Percentiles rank a stretch among this genome's conserved stretches.
Evolutionary conservation across 345 rosid species (phyloP).

Genomic region (Arabis hirsuta): DNA sequence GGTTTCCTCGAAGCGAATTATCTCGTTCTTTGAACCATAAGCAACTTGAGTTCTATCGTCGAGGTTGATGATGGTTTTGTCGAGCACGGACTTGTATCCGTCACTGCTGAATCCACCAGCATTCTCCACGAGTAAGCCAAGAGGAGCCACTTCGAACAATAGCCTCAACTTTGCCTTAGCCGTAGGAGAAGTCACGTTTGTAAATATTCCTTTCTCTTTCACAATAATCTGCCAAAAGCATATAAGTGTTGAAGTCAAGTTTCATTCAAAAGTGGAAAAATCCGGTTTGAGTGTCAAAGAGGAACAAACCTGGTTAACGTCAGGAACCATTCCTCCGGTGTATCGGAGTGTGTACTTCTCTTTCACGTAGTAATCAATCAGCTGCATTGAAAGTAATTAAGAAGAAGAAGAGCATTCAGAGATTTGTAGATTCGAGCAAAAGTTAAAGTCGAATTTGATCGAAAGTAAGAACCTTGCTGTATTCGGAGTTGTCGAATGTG

Average conservation of each 20-base stretch:
- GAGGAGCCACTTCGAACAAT: conserved; percentile 89
- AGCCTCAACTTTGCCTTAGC: conserved; percentile 96
- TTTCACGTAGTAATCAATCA: conserved; percentile 81
- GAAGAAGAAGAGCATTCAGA: conserved; percentile 13
- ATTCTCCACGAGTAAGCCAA: conserved; percentile 78
- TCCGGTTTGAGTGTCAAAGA: neutral
- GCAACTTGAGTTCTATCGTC: conserved; percentile 99
- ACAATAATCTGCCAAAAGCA: conserved; percentile 66
- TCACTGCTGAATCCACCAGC: conserved; percentile 96
- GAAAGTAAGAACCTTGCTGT: conserved; percentile 57
- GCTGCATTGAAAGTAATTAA: conserved; percentile 48
- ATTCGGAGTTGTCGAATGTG: conserved; percentile 84
- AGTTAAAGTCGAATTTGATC: neutral
- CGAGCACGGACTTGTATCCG: conserved; percentile 73
- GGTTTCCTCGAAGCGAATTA: conserved; percentile 87
- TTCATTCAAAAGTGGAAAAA: neutral
- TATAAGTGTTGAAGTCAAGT: neutral
- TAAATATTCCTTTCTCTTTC: conserved; percentile 95
- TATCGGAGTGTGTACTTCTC: conserved; percentile 96
- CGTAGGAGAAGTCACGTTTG: conserved; percentile 83
- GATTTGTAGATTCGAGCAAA: neutral
- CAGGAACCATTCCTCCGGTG: conserved; percentile 99
- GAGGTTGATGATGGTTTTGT: conserved; percentile 64
- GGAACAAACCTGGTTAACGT: conserved; percentile 77
- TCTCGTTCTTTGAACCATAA: conserved; percentile 92